Base-by-base conservation (phyloP, 106 monocot genomes). In the Dendrobium officinale region DNA sequence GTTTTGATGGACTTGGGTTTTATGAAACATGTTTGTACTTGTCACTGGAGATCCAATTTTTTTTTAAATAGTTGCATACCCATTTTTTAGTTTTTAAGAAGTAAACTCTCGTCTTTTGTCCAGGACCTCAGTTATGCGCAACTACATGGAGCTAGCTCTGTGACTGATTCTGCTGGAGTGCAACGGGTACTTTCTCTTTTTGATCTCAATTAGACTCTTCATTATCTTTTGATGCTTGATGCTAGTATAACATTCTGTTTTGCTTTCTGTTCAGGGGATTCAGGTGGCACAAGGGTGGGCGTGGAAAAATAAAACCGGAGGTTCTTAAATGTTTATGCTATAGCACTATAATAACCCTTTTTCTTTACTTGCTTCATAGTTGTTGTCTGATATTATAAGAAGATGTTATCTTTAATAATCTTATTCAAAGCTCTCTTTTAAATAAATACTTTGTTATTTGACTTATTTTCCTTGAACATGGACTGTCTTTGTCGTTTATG, bases 281-380 rank as follows among this genome's bases (percentile, higher is more conserved):
- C 93, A 88, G 56, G 84, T 88, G 82, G 89, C 90, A 56, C 96
- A 93, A 41, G 93, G 93, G 41, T 87, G 90, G 91, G 79, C 89
- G 37, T 92, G 91, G 93, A 93, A 93, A 87, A 96, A 90, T 77
- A 91, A 93, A 56, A 83, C 90, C 72, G 19, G 85, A 89, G 96
- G 96, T 92, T 27, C 26, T 67, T 67, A 24, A 4, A n/a, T 67
- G 6, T 67, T 67, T 11, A 11, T 56, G 56, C 13, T 56, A 56
- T 19, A 15, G 13, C 19, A 56, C 15, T 11, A 4, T 56, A 56
- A 56, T 16, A 56, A 4, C 3, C 56, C 19, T 56, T 19, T 56
- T 56, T 56, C 6, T 45, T 37, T 37, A 37, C 45, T 45, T 45
- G 9, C 45, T 7, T 45, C 9, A 7, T 45, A 45, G 2, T 45